Evolutionary conservation across 257 asterid species (phyloP).

Genomic region (Paraleonurus japonicus): DNA sequence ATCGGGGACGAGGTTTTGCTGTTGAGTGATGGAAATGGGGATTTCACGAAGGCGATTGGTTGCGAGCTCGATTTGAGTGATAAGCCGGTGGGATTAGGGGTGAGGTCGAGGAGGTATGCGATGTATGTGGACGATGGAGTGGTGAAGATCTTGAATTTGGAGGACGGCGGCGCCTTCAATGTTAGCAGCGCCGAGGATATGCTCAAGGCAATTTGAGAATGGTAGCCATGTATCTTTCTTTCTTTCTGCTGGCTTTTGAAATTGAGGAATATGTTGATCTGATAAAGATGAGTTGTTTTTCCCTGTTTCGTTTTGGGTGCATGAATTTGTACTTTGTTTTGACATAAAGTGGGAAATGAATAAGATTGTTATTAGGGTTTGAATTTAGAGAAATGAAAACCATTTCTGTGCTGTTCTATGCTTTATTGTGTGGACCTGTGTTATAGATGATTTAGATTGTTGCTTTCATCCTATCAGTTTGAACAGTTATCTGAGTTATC

Average conservation of each 20-base stretch:
- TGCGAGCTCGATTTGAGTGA: constrained; percentile 93
- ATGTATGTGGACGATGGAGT: constrained; percentile 82
- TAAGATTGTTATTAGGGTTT: not conserved
- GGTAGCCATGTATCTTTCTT: not conserved
- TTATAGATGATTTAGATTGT: not conserved
- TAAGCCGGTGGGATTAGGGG: constrained; percentile 89
- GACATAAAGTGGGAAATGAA: constrained; percentile 25
- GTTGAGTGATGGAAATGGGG: constrained; percentile 89
- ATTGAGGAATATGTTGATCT: constrained; percentile 14
- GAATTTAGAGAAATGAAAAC: not conserved
- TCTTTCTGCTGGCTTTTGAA: constrained; percentile 10
- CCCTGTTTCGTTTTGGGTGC: not conserved
- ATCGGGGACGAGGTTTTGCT: constrained; percentile 69
- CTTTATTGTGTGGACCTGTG: not conserved
- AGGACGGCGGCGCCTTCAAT: constrained; percentile 94
- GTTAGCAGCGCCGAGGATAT: constrained; percentile 98
- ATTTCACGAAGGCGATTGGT: constrained; percentile 74
- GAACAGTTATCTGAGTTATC: not conserved
- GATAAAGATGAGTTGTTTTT: constrained; percentile 14
- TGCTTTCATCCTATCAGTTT: not conserved
- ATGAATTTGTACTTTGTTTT: not conserved
- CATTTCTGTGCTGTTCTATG: not conserved
- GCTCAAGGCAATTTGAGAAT: constrained; percentile 63
- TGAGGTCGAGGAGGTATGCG: constrained; percentile 91
- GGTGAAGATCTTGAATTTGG: constrained; percentile 82